Conservation (phyloP, 2,329 filamentous ascomycete genomes). For the Curvularia verruculosa region DNA sequence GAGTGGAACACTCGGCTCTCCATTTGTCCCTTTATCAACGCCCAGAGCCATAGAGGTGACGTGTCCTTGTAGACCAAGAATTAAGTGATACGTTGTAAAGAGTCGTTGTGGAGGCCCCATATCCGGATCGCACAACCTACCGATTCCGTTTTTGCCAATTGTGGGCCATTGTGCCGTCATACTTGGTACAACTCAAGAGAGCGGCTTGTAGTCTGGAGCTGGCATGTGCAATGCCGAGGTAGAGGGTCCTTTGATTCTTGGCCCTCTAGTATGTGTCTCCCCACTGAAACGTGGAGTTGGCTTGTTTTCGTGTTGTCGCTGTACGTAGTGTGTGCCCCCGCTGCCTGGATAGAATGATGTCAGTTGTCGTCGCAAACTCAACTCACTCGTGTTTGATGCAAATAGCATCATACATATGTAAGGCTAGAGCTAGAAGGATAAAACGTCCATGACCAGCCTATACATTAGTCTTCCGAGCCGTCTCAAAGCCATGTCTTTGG, state of each 20-base stretch:
- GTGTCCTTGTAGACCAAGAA: conserved; percentile 12
- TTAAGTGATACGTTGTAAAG: conserved; percentile 14
- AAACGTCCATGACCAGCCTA: neutral
- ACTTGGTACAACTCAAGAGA: conserved; percentile 6
- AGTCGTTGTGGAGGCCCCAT: conserved; percentile 6
- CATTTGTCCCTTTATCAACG: conserved; percentile 5
- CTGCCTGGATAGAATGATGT: neutral
- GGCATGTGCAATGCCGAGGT: neutral
- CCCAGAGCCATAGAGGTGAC: conserved; percentile 7
- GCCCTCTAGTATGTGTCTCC: neutral
- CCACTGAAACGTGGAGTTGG: neutral
- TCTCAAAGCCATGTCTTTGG: neutral
- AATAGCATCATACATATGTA: too few species aligned
- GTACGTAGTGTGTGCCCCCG: too few species aligned
- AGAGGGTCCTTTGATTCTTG: neutral
- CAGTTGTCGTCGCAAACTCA: neutral
- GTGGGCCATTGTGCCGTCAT: conserved; percentile 17
- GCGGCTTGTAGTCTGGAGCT: neutral
- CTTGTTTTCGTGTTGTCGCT: neutral
- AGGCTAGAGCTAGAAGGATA: neutral
- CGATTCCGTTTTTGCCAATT: conserved; percentile 9
- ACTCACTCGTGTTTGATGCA: neutral
- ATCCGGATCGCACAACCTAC: conserved; percentile 8
- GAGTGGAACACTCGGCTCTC: conserved; percentile 7
- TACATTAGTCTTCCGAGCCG: neutral